Conservation (phyloP, 2,329 filamentous ascomycete genomes). For the Penicillium palitans region DNA sequence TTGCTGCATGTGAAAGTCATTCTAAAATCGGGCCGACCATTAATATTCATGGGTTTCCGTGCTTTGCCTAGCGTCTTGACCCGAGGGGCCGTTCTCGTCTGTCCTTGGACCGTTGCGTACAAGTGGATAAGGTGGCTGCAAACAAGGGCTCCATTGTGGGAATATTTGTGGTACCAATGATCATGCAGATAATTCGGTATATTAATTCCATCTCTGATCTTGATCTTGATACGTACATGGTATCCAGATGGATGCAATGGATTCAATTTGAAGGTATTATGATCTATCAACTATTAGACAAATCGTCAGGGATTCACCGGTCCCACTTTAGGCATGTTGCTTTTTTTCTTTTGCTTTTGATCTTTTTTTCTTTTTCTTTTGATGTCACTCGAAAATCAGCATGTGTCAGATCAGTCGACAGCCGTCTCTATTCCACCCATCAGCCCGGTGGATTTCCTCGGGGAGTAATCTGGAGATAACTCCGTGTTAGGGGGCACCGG, state of each 20-base stretch:
- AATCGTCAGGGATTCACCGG: background rate
- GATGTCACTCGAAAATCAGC: constrained; percentile 5
- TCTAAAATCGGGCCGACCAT: constrained; percentile 13
- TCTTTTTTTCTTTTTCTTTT: background rate
- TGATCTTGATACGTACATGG: background rate
- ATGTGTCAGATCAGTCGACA: constrained; percentile 10
- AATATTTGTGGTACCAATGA: background rate
- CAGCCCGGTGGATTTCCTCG: background rate
- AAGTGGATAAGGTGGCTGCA: constrained; percentile 13
- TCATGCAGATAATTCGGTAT: background rate
- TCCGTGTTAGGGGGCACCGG: constrained; percentile 7
- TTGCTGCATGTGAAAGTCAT: constrained; percentile 10
- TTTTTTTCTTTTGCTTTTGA: background rate
- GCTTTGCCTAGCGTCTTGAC: constrained; percentile 11
- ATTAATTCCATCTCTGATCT: background rate
- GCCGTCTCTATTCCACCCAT: constrained; percentile 3
- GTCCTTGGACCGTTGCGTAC: constrained; percentile 4
- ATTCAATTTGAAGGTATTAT: background rate
- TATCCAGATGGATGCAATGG: background rate
- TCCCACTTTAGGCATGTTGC: background rate
- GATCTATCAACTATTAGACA: constrained; percentile 10
- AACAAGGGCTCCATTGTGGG: constrained; percentile 10
- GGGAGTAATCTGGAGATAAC: constrained; percentile 8
- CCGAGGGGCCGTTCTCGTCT: constrained; percentile 8
- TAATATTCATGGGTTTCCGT: background rate